Evolutionary conservation across 306 rosid genomes (phyloP).

Genomic region (Cucumis hystrix): DNA sequence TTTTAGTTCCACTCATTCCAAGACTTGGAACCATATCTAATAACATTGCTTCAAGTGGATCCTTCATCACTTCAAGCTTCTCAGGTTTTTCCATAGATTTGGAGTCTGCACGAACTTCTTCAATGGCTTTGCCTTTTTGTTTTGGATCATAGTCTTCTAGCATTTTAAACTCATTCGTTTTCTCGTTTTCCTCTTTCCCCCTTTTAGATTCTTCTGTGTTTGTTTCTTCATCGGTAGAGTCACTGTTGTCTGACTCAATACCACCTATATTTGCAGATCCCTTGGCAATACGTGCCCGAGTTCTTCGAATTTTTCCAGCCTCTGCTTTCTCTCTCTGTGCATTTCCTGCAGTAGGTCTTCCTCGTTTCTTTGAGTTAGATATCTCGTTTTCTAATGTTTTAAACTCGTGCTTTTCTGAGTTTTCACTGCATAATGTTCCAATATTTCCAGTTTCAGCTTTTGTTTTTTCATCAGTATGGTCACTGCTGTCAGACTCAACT

Average conservation of each 20-base stretch:
- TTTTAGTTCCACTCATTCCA: slow-evolving; percentile 22
- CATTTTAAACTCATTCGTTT: slow-evolving; percentile 11
- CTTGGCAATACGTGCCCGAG: slow-evolving; percentile 22
- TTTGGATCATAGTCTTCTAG: slow-evolving; percentile 17
- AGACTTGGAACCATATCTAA: slow-evolving; percentile 77
- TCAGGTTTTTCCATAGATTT: slow-evolving; percentile 9
- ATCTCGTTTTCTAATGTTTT: slow-evolving; percentile 18
- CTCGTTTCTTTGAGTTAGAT: slow-evolving; percentile 35
- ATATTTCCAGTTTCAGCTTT: slow-evolving; percentile 17
- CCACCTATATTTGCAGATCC: slow-evolving; percentile 48
- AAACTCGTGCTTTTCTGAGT: slow-evolving; percentile 11
- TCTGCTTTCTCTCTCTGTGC: slow-evolving; percentile 22
- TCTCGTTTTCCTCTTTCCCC: slow-evolving; percentile 12
- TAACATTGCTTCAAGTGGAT: slow-evolving; percentile 79
- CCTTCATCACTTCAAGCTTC: slow-evolving; percentile 29
- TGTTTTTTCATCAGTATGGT: slow-evolving; percentile 19
- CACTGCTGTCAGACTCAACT: slow-evolving; percentile 47
- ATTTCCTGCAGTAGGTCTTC: slow-evolving; percentile 48
- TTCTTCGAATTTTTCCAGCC: slow-evolving; percentile 29
- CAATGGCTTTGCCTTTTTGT: slow-evolving; percentile 15
- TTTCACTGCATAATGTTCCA: slow-evolving; percentile 7
- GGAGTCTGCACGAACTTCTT: not conserved
- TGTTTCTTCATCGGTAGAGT: slow-evolving; percentile 16
- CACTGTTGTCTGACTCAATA: slow-evolving; percentile 37
- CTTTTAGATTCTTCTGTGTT: slow-evolving; percentile 20